Evolutionary conservation across 306 rosid species (phyloP).

Genomic region (Crotalaria pallida): DNA sequence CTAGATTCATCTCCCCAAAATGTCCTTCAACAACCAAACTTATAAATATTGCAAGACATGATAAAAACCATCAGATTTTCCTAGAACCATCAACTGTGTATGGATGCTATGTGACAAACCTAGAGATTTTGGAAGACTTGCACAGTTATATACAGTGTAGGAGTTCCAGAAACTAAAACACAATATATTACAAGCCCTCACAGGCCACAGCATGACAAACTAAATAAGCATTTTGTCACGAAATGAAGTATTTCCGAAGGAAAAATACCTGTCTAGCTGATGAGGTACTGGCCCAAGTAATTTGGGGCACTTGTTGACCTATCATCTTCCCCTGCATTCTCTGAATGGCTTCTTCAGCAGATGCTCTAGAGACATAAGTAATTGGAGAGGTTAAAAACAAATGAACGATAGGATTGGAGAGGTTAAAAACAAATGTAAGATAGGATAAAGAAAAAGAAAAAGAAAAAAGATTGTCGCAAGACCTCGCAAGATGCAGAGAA

Average conservation of each 20-base stretch:
- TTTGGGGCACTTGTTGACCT: constrained; percentile 73
- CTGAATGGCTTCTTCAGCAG: constrained; percentile 87
- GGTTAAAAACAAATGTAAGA: constrained; percentile 9
- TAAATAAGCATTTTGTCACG: neutral
- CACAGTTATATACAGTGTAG: neutral
- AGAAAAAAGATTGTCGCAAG: constrained; percentile 23
- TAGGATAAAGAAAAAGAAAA: constrained; percentile 13
- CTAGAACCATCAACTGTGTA: neutral
- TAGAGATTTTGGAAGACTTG: neutral
- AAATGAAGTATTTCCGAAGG: constrained; percentile 1
- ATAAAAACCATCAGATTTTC: neutral
- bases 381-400: constrained; percentile 8
- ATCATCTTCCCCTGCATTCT: constrained; percentile 83
- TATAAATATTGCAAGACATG: constrained; percentile 1
- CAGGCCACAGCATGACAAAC: neutral
- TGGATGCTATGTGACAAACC: neutral
- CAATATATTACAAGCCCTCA: neutral
- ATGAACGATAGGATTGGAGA: neutral
- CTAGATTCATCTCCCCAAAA: neutral
- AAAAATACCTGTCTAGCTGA: constrained; percentile 71
- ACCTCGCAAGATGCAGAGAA: constrained; percentile 31
- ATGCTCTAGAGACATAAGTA: constrained; percentile 42
- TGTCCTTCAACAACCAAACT: neutral
- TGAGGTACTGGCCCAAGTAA: constrained; percentile 78
- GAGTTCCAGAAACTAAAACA: neutral